These are phyloP conservation scores for Candida chilensis DNA, from an alignment of 805 yeast genomes.

Conservation along the genomic window DNA sequence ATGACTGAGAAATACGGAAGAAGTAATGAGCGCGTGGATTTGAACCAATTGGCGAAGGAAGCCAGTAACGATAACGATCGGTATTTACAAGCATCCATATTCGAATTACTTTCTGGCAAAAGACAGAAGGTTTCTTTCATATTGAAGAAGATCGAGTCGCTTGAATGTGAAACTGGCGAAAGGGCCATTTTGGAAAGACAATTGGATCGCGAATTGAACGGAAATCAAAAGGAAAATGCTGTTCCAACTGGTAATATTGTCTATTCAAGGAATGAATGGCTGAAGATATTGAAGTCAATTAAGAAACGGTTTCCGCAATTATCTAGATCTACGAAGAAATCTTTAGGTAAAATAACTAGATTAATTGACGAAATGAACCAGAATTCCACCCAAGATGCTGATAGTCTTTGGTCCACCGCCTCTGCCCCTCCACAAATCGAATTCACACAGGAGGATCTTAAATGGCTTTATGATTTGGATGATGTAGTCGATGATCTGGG, in stretches of 20 bases:
- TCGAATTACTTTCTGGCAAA: constrained; percentile 1
- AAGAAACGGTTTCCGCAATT: background rate
- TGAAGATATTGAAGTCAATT: background rate
- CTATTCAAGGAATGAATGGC: background rate
- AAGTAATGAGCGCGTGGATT: background rate
- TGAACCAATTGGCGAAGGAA: background rate
- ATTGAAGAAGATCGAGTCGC: background rate
- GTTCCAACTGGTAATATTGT: background rate
- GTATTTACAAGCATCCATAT: constrained; percentile 1
- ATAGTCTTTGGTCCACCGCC: constrained; percentile 7
- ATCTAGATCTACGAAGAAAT: background rate
- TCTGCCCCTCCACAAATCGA: constrained; percentile 4
- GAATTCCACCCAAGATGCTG: background rate
- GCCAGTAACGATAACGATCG: background rate
- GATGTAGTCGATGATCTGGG: constrained; percentile 2
- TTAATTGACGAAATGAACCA: background rate
- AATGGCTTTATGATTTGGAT: constrained; percentile 5
- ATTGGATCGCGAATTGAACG: background rate
- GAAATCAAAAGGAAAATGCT: background rate
- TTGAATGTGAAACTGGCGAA: background rate
- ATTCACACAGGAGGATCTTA: constrained; percentile 7
- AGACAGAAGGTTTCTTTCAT: background rate
- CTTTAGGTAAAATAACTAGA: background rate
- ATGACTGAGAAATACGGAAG: constrained; percentile 10
- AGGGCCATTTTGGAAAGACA: background rate